Base-by-base conservation (phyloP, 257 asterid genomes). In the Cynanchum wilfordii region DNA sequence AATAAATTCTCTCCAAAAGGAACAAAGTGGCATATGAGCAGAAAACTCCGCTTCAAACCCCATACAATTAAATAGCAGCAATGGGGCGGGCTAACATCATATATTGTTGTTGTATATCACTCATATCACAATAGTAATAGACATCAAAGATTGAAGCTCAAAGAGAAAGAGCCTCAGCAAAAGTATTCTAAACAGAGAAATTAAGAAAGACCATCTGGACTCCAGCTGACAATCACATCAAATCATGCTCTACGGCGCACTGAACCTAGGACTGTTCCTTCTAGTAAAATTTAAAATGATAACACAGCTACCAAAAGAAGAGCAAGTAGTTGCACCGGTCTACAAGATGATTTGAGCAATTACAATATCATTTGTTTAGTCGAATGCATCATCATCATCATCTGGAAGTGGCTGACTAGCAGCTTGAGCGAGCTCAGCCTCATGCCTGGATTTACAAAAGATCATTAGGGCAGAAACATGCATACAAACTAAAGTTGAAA, bases 371-470 rank as follows among this genome's bases (percentile, higher is more conserved):
- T 6, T 27, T 13, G 1, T 62, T 63, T 76, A 90, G 25, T 91
- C 97, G 9, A 91, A 89, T 1, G 92, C 75, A 20, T 90, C 97
- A 9, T 90, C 96, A 60, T 90, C 96, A 0, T 91, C 97, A 58
- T 91, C 97, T 0, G 97, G 96, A 62, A 91, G 95, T n/a, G 97
- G 97, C 82, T 86, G 95, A 40, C 59, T 77, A n/a, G 89, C 89
- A 0, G 96, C 96, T 66, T 64, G 74, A 2, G 40, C 59, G n/a
- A 91, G 89, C 82, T 91, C 96, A 0, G 82, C 86, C 78, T 91
- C 97, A 63, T 91, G 96, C 81, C 97, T 90, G 68, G 29, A 30
- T 5, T 55, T 40, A 10, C 42, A 40, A 47, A 33, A 10, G 20
- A 59, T 7, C 3, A n/a, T 44, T 4, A 17, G 59, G 10, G n/a